These are phyloP conservation scores for Bocquillonia castaneifolia DNA, from an alignment of 441 rosid species.

Conservation along the genomic window DNA sequence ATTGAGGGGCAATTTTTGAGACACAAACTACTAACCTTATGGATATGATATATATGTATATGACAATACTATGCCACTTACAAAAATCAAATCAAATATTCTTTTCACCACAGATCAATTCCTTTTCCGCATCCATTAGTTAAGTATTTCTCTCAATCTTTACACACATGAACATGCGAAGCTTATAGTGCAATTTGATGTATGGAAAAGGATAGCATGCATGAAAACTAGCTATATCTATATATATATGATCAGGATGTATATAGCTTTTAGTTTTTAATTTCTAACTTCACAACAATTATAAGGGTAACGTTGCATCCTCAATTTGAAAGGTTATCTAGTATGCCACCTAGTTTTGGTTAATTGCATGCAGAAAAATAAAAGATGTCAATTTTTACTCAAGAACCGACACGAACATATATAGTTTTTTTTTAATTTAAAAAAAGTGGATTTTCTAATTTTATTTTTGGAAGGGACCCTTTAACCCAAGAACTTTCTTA, in stretches of 20 bases:
- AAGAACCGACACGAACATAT: neutral
- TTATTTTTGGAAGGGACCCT: neutral
- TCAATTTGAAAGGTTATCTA: neutral
- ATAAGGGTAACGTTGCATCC: neutral
- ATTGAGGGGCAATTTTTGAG: too few relatives aligned
- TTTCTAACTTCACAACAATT: neutral
- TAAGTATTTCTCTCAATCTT: neutral
- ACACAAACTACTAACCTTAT: neutral
- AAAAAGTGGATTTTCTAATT: too few relatives aligned
- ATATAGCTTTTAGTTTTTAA: too few relatives aligned
- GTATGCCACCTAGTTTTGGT: neutral
- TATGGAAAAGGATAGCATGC: neutral
- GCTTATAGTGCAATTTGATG: neutral
- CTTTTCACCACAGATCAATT: neutral
- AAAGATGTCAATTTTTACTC: neutral
- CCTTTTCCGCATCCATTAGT: conserved; percentile 5
- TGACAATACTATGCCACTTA: conserved; percentile 1
- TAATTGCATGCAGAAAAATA: neutral
- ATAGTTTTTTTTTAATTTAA: neutral
- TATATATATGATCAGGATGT: neutral
- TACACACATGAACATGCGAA: neutral
- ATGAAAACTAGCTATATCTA: neutral
- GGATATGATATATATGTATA: too few relatives aligned
- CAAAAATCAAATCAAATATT: neutral
- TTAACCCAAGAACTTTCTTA: neutral